These are phyloP conservation scores for Clavaria fumosa DNA, from an alignment of 768 basidiomycete genomes.

Conservation along the genomic window DNA sequence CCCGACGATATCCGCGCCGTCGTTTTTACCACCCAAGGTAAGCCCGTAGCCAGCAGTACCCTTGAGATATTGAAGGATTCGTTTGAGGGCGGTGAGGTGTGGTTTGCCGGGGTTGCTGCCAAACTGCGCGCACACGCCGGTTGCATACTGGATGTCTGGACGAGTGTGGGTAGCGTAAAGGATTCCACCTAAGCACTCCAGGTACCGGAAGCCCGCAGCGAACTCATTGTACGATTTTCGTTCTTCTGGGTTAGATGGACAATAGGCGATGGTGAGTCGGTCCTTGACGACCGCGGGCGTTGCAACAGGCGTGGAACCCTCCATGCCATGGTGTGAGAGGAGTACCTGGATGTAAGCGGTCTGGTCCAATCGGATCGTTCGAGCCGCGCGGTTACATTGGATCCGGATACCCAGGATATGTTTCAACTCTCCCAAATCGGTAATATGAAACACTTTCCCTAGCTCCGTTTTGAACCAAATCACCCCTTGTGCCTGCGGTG, in stretches of 20 bases:
- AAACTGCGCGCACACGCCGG: conserved; percentile 16
- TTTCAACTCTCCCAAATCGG: conserved; percentile 5
- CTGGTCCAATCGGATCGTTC: conserved; percentile 19
- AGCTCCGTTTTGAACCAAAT: not conserved
- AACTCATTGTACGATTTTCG: conserved; percentile 10
- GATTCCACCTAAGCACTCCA: no score
- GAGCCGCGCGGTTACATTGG: conserved; percentile 6
- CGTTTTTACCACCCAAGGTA: conserved; percentile 7
- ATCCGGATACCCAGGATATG: conserved; percentile 15
- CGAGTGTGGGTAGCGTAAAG: conserved; percentile 13
- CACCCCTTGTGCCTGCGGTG: not conserved
- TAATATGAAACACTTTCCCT: not conserved
- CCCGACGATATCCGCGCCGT: not conserved
- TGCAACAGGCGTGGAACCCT: conserved; percentile 10
- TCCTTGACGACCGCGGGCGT: conserved; percentile 11
- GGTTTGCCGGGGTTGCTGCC: conserved; percentile 13
- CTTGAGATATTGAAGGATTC: conserved; percentile 11
- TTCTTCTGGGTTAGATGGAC: conserved; percentile 6
- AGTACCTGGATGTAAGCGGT: conserved; percentile 14
- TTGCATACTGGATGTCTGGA: conserved; percentile 16
- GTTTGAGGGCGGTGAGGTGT: conserved; percentile 15
- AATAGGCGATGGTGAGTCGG: no score
- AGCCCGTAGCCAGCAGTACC: conserved; percentile 8
- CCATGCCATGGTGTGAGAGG: conserved; percentile 10
- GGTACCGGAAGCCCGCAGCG: conserved; percentile 16